Evolutionary conservation across 768 basidiomycete genomes (phyloP).

Genomic region (Boletus sensibilis): DNA sequence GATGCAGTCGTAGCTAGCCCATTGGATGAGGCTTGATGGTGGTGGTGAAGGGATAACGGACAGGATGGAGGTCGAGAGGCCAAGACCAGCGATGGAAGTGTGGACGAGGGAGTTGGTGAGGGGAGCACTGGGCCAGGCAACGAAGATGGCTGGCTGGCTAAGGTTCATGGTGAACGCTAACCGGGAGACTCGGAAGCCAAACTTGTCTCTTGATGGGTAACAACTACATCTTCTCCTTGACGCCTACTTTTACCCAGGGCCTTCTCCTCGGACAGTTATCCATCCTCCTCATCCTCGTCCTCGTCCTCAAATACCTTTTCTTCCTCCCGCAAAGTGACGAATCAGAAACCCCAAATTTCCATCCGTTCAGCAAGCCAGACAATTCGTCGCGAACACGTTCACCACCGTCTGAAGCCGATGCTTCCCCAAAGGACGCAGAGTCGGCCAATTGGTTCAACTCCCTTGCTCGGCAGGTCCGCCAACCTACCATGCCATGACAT

Average conservation of each 20-base stretch:
- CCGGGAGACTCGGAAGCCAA: neutral
- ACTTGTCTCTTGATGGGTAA: conserved; percentile 24
- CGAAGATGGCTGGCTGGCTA: conserved; percentile 35
- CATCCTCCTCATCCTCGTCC: conserved; percentile 68
- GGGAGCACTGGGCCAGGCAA: conserved; percentile 55
- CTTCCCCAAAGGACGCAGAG: conserved; percentile 44
- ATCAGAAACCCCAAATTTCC: conserved; percentile 57
- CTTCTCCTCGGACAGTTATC: conserved; percentile 90
- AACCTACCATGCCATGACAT: neutral
- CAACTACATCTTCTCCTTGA: conserved; percentile 68
- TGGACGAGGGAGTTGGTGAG: conserved; percentile 51
- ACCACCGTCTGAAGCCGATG: conserved; percentile 6
- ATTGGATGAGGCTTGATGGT: conserved; percentile 52
- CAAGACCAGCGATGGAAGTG: conserved; percentile 38
- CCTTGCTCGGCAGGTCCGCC: conserved; percentile 73
- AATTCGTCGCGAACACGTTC: conserved; percentile 41
- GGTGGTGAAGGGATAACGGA: conserved; percentile 23
- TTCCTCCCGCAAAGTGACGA: conserved; percentile 71
- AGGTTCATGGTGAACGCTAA: neutral
- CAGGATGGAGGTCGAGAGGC: conserved; percentile 31
- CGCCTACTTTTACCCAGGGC: conserved; percentile 94
- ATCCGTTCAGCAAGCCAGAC: conserved; percentile 54
- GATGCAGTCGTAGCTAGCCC: conserved; percentile 87
- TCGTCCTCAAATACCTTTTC: conserved; percentile 94
- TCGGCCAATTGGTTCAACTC: conserved; percentile 91